Conservation (phyloP, 2,329 filamentous ascomycete genomes). For the Clonostachys rhizophaga region DNA sequence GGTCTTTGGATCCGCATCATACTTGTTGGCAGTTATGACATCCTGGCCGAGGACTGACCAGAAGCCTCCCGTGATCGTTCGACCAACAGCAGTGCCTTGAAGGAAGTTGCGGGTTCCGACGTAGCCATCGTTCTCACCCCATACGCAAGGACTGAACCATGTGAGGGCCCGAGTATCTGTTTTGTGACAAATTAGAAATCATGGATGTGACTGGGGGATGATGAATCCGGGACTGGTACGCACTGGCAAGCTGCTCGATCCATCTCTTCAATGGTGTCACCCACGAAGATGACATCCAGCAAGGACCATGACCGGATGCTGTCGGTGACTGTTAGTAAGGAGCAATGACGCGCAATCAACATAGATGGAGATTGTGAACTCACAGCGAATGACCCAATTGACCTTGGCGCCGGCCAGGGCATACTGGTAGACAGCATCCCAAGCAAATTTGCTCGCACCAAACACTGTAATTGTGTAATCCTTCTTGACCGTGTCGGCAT, state of each 20-base stretch:
- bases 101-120: slow-evolving; percentile 39
- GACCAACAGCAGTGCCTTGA: slow-evolving; percentile 43
- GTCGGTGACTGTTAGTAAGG: background rate
- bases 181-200: background rate
- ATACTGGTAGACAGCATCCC: slow-evolving; percentile 51
- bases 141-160: slow-evolving; percentile 63
- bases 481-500: slow-evolving; percentile 22
- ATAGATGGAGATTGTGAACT: background rate
- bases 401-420: slow-evolving; percentile 39
- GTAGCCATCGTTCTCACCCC: slow-evolving; percentile 51
- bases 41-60: slow-evolving; percentile 43
- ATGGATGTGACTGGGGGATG: background rate
- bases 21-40: slow-evolving; percentile 37
- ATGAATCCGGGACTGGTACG: background rate
- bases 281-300: slow-evolving; percentile 47
- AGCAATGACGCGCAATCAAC: too few species aligned
- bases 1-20: slow-evolving; percentile 32
- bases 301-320: slow-evolving; percentile 46
- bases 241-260: slow-evolving; percentile 50
- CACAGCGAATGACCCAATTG: slow-evolving; percentile 42
- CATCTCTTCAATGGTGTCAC: slow-evolving; percentile 57
- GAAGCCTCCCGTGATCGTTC: slow-evolving; percentile 39
- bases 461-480: slow-evolving; percentile 32
- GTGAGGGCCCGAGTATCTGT: slow-evolving; percentile 10
- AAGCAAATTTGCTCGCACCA: slow-evolving; percentile 53